phyloP scores from a whole-genome alignment of 306 rosid genomes.

The Gleditsia sinensis region DNA sequence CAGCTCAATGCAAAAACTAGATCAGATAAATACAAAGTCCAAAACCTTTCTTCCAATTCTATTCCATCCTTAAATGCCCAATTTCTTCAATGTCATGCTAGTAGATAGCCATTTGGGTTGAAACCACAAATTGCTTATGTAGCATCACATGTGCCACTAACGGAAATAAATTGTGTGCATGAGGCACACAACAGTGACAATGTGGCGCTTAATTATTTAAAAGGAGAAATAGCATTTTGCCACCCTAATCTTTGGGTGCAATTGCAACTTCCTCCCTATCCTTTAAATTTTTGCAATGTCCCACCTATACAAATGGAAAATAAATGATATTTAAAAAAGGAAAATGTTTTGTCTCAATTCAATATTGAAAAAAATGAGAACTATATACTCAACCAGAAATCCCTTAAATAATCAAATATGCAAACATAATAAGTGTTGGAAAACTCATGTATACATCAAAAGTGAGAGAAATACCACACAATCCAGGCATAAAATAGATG shows the following conservation, averaged over 20 bases:
- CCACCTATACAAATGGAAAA: background rate
- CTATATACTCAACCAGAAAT: background rate
- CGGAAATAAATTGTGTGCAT: background rate
- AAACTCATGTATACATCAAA: background rate
- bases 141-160: background rate
- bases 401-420: conserved; percentile 8
- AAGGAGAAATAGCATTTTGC: no score
- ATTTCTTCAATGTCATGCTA: background rate
- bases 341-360: background rate
- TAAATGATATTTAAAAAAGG: background rate
- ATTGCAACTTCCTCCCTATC: no score
- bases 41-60: background rate
- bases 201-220: background rate
- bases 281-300: no score
- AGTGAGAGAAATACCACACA: background rate
- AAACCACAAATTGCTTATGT: background rate
- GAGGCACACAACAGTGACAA: background rate
- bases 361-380: background rate
- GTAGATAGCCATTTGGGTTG: background rate
- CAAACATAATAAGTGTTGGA: conserved; percentile 27
- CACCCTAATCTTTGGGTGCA: no score
- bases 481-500: background rate
- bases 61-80: background rate
- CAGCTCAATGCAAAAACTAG: background rate
- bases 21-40: background rate